Percentiles rank a stretch among this genome's conserved stretches.
Conservation (phyloP, 2,329 filamentous ascomycete genomes). For the Diaporthe batatas region DNA sequence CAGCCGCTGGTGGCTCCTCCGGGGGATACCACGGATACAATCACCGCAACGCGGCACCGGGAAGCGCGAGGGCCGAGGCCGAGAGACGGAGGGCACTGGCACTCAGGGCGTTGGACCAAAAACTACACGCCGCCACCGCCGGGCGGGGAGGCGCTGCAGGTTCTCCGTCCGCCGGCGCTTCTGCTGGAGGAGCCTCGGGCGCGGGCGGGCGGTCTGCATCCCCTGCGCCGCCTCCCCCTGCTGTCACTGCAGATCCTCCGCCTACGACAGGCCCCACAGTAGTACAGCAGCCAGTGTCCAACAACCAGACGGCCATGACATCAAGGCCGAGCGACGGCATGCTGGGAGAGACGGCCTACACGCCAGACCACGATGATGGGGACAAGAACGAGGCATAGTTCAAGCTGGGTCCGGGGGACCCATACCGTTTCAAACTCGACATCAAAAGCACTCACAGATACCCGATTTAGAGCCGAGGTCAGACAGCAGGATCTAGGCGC, state of each 20-base stretch:
- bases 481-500: not conserved
- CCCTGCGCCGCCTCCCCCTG: slow-evolving; percentile 57
- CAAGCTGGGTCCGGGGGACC: not conserved
- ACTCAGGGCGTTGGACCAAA: slow-evolving; percentile 90
- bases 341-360: slow-evolving; percentile 78
- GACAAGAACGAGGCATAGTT: slow-evolving; percentile 45
- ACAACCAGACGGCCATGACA: slow-evolving; percentile 70
- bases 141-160: slow-evolving; percentile 31
- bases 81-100: slow-evolving; percentile 91
- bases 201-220: slow-evolving; percentile 24
- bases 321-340: slow-evolving; percentile 64
- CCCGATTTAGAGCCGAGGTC: slow-evolving; percentile 7
- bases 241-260: slow-evolving; percentile 50
- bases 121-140: slow-evolving; percentile 84
- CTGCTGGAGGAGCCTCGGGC: slow-evolving; percentile 10
- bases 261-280: slow-evolving; percentile 66
- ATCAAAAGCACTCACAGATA: slow-evolving; percentile 6
- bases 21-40: slow-evolving; percentile 59
- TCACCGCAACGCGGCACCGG: slow-evolving; percentile 68
- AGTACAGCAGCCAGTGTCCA: slow-evolving; percentile 68
- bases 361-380: slow-evolving; percentile 69
- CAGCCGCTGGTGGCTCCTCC: slow-evolving; percentile 66
- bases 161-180: not conserved
- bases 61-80: slow-evolving; percentile 87
- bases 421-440: not conserved